These are phyloP conservation scores for Candida yuanshanica DNA, from an alignment of 805 yeast genomes.

Conservation along the genomic window DNA sequence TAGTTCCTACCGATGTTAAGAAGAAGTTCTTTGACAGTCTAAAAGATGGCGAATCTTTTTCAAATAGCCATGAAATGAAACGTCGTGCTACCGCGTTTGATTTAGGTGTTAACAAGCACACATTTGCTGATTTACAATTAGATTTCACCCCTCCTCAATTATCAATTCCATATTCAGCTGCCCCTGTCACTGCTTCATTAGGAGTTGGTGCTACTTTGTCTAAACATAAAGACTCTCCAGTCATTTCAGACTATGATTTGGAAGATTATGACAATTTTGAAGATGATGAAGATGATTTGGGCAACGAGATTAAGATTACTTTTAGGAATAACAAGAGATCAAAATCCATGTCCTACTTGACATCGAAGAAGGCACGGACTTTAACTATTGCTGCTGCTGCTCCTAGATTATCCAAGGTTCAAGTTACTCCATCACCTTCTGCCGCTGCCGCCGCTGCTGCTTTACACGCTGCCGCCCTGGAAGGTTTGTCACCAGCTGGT, in stretches of 20 bases:
- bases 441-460: conserved; percentile 77
- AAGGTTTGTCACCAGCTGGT: conserved; percentile 40
- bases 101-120: conserved; percentile 37
- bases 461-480: conserved; percentile 59
- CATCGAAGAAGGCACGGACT: conserved; percentile 42
- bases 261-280: conserved; percentile 37
- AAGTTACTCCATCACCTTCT: conserved; percentile 49
- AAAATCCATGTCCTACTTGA: conserved; percentile 55
- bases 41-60: conserved; percentile 12
- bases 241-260: conserved; percentile 37
- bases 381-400: conserved; percentile 78
- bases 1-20: conserved; percentile 21
- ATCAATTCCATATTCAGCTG: conserved; percentile 62
- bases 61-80: conserved; percentile 23
- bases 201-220: conserved; percentile 23
- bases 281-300: conserved; percentile 35
- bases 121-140: conserved; percentile 30
- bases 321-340: conserved; percentile 49
- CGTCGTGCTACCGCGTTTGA: conserved; percentile 51
- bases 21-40: conserved; percentile 19
- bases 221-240: conserved; percentile 8
- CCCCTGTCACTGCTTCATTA: conserved; percentile 72
- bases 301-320: conserved; percentile 34
- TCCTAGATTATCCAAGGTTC: conserved; percentile 66
- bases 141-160: conserved; percentile 38